Conservation (phyloP, 257 asterid genomes). For the Solanum peruvianum region DNA sequence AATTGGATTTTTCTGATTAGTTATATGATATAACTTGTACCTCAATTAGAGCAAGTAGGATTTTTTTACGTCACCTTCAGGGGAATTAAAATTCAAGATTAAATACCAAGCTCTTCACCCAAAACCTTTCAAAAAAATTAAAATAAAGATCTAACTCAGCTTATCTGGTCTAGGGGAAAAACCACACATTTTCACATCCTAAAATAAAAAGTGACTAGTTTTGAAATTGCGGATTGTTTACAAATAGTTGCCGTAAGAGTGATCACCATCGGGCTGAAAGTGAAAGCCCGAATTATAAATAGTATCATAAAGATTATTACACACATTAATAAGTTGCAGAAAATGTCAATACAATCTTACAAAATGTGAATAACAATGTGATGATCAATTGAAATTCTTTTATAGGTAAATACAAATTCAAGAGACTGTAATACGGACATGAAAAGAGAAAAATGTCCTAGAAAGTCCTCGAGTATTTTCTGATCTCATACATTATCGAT, state of each 20-base stretch:
- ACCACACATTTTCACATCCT: not conserved
- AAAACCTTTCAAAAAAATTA: not conserved
- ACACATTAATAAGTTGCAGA: not conserved
- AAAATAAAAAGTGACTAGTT: not conserved
- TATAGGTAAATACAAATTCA: not conserved
- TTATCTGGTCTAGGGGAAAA: not conserved
- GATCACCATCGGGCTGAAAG: not conserved
- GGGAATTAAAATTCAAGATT: not conserved
- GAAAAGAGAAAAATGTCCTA: not conserved
- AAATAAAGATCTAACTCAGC: not conserved
- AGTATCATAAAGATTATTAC: not conserved
- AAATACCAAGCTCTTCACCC: not conserved
- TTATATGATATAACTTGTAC: too few species aligned
- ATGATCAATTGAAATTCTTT: not conserved
- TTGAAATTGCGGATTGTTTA: not conserved
- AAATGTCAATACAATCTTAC: not conserved
- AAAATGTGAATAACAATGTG: not conserved
- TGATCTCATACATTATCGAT: slow-evolving; percentile 87
- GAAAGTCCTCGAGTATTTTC: slow-evolving; percentile 84
- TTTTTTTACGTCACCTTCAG: not conserved
- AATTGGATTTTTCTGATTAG: not conserved
- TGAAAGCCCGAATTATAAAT: not conserved
- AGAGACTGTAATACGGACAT: not conserved
- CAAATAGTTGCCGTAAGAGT: not conserved
- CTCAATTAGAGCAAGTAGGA: not conserved